These are phyloP conservation scores for Schizophyllum amplum DNA, from an alignment of 1,284 basidiomycete genomes.

Conservation along the genomic window DNA sequence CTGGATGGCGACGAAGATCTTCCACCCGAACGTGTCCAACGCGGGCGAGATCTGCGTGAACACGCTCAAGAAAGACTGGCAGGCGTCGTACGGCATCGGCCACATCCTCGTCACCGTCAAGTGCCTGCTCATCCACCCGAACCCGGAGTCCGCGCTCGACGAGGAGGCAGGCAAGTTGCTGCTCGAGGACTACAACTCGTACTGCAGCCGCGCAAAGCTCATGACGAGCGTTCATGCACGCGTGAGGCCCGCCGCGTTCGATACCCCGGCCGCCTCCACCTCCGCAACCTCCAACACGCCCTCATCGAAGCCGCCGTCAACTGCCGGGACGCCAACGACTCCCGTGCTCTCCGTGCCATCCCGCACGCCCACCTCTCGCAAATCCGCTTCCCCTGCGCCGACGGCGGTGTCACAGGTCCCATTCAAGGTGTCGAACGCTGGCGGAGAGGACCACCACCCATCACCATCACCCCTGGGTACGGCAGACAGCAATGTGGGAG, in stretches of 20 bases:
- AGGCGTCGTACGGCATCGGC: constrained; percentile 81
- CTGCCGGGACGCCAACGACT: constrained; percentile 11
- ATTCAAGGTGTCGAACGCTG: constrained; percentile 27
- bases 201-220: constrained; percentile 71
- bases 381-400: constrained; percentile 30
- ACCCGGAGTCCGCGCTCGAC: constrained; percentile 91
- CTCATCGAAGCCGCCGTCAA: constrained; percentile 13
- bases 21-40: constrained; percentile 91
- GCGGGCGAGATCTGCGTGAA: constrained; percentile 94
- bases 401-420: constrained; percentile 16
- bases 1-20: constrained; percentile 88
- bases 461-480: constrained; percentile 55
- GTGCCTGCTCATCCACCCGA: constrained; percentile 92
- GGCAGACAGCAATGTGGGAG: constrained; percentile 47
- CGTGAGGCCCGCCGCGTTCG: constrained; percentile 61
- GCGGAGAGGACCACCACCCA: constrained; percentile 43
- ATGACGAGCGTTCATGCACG: constrained; percentile 83
- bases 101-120: constrained; percentile 91
- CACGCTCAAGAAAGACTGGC: constrained; percentile 96
- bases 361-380: constrained; percentile 18
- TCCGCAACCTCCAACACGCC: constrained; percentile 13
- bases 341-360: constrained; percentile 17
- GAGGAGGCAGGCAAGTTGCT: constrained; percentile 91
- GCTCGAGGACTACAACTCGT: constrained; percentile 82
- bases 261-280: constrained; percentile 30